Base-by-base conservation (phyloP, 2,329 filamentous ascomycete genomes). In the Aspergillus tubingensis region DNA sequence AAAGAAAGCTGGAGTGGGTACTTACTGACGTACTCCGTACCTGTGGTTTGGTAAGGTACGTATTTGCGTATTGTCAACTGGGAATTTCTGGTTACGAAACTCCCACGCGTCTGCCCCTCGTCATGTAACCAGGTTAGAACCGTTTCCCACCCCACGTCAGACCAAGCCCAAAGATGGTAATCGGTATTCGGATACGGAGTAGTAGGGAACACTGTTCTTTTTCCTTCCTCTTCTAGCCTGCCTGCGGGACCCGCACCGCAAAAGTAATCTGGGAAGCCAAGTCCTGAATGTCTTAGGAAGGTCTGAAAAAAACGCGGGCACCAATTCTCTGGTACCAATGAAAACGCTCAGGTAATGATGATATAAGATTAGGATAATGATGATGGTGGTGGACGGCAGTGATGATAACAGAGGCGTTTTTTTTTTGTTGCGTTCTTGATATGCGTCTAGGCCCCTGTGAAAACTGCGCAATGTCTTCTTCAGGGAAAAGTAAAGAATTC, bases 1-100 rank as follows among this genome's bases (percentile, higher is more conserved):
- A 67, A 64, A 63, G 62, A 63, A 62, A 67, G 66, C 62, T 67
- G 57, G 43, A 57, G 66, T 68, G 66, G 66, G 57, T 59, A 58
- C 62, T 41, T 57, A 55, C 63, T 64, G 61, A 60, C 63, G 57
- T 65, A 65, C 59, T 47, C 54, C 25, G 47, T 50, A 50, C 47
- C 23, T 39, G 51, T 50, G 43, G 21, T 36, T 36, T 36, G 32
- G 32, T 36, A 36, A 36, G 39, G 39, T 54, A 54, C 23, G 64
- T 66, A 62, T 61, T 58, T 48, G 27, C n/a, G 60, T 62, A 61
- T 58, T 27, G 48, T 61, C 48, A 56, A 57, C 19, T 23, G 41
- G 41, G 41, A 53, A 54, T 23, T 36, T 44, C 27, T 23, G n/a
- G 52, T 62, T 13, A 36, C 32, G 23, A 30, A 36, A 15, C 32